Evolutionary conservation across 352 stramenopile genomes (phyloP), one percentile per base, ranked within the genome.

Genomic region (Phytophthora kernoviae): DNA sequence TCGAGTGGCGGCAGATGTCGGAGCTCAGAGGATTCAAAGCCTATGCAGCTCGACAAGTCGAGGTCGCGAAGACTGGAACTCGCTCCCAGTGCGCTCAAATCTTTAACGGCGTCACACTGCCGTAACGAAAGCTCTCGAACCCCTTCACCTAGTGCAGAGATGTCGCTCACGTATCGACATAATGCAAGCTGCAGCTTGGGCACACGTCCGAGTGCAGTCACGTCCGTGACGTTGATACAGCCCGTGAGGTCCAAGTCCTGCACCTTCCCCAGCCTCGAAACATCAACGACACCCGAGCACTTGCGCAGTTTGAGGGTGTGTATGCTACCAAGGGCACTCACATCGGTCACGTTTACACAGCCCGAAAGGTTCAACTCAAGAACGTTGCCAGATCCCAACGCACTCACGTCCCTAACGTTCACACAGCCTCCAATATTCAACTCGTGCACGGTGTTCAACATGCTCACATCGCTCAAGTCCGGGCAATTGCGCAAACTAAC

Each of bases 401-500:
- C 56, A 26, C 65, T 77, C 1, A 90, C 78, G 43, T 86, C 73
- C 6, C 53, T 65, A 4, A 88, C 44, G 3, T 72, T 68, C 15
- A 65, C 72, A 46, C 79, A 86, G 14, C 76, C 81, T n/a, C 73
- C 69, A 5, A 90, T 58, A 57, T 87, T 87, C 43, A 90, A 63
- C 34, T 85, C 76, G 26, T 81, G 47, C 6, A 92, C 80, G 20
- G 55, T 50, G 21, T 46, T 54, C 1, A 92, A 68, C 46, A 68
- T 53, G 12, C 59, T 72, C 12, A 89, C 79, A 30, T 88, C 69
- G 34, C 44, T 70, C 1, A 90, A 21, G 47, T 73, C 61, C 14
- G 79, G 77, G 43, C 81, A 89, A 58, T 87, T 89, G 37, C 79
- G 77, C 10, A 89, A 61, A 67, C 70, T 89, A 15, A 89, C 54